Evolutionary conservation across 305 asterid genomes (phyloP).

Genomic region (Caryopteris hybrid): DNA sequence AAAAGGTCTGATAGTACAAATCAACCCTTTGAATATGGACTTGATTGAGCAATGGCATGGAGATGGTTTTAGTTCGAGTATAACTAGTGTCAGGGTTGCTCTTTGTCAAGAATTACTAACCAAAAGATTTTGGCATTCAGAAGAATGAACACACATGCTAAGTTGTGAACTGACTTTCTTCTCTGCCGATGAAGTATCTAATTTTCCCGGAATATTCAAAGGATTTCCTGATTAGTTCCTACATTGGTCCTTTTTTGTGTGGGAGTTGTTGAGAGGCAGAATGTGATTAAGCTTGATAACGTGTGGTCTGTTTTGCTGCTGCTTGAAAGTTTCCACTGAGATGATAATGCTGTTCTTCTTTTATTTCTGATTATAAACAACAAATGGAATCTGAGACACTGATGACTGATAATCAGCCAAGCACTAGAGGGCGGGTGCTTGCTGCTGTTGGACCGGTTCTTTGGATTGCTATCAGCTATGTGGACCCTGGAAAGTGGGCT

Average conservation of each 20-base stretch:
- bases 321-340: conserved; percentile 23
- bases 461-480: conserved; percentile 75
- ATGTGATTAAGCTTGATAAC: conserved; percentile 27
- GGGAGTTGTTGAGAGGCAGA: conserved; percentile 23
- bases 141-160: conserved; percentile 7
- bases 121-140: conserved; percentile 1
- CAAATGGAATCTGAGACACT: conserved; percentile 54
- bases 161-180: conserved; percentile 15
- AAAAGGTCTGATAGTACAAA: neutral
- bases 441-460: conserved; percentile 78
- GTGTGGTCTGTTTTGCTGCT: conserved; percentile 22
- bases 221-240: conserved; percentile 23
- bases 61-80: conserved; percentile 28
- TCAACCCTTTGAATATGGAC: conserved; percentile 16
- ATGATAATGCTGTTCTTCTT: conserved; percentile 29
- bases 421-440: conserved; percentile 45
- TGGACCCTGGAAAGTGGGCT: conserved; percentile 99
- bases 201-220: conserved; percentile 8
- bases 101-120: conserved; percentile 17
- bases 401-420: conserved; percentile 31
- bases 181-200: conserved; percentile 16
- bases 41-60: conserved; percentile 16
- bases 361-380: conserved; percentile 13
- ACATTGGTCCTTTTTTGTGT: conserved; percentile 7
- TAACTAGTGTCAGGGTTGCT: conserved; percentile 17